These are phyloP conservation scores for Xerocomellus chrysenteron DNA, from an alignment of 768 basidiomycete genomes.

Conservation along the genomic window DNA sequence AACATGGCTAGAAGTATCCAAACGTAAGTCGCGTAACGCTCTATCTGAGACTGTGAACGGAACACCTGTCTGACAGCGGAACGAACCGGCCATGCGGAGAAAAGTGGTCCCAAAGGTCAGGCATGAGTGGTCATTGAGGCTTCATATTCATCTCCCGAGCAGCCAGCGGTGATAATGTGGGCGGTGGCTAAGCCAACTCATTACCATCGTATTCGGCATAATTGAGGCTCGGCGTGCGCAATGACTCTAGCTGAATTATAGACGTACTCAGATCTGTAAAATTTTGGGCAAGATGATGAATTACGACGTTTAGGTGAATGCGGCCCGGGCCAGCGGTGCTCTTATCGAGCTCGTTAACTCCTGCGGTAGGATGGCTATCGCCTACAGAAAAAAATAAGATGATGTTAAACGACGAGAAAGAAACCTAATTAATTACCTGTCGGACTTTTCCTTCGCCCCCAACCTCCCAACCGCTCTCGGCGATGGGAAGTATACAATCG, in stretches of 20 bases:
- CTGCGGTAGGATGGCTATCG: constrained; percentile 19
- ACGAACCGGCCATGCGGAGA: constrained; percentile 51
- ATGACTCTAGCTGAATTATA: neutral
- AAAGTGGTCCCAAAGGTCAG: neutral
- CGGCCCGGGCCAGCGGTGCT: neutral
- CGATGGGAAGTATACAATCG: constrained; percentile 59
- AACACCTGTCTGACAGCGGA: constrained; percentile 57
- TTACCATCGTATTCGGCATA: constrained; percentile 35
- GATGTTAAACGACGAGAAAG: neutral
- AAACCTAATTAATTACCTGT: constrained; percentile 45
- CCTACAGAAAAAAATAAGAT: constrained; percentile 19
- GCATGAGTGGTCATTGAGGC: constrained; percentile 52
- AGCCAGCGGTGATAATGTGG: constrained; percentile 41
- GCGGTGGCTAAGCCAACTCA: constrained; percentile 29
- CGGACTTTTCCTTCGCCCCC: constrained; percentile 68
- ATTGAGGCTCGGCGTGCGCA: constrained; percentile 22
- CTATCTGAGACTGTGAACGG: neutral
- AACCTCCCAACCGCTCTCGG: constrained; percentile 82
- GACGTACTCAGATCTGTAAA: constrained; percentile 5
- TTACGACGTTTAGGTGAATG: constrained; percentile 14
- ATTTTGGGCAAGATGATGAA: constrained; percentile 4
- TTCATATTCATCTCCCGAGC: constrained; percentile 51
- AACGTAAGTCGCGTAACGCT: constrained; percentile 9
- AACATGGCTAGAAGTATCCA: neutral
- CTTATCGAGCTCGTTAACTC: constrained; percentile 27